Conservation (phyloP, 306 rosid species). For the Vigna mungo region DNA sequence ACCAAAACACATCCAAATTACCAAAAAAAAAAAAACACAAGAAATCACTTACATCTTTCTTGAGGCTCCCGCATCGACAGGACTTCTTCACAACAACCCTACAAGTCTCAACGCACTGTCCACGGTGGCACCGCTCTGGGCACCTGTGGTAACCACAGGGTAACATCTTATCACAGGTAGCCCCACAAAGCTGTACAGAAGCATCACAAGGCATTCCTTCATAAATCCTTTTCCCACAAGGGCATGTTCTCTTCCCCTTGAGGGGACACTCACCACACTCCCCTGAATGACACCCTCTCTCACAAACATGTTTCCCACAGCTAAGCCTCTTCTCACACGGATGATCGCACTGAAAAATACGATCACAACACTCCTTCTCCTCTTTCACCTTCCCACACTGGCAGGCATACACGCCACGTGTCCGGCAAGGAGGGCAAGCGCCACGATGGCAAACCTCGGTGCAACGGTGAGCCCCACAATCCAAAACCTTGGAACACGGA, state of each 20-base stretch:
- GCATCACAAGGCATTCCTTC: constrained; percentile 89
- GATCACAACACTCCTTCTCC: constrained; percentile 80
- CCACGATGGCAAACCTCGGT: constrained; percentile 75
- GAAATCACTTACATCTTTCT: constrained; percentile 76
- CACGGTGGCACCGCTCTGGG: constrained; percentile 92
- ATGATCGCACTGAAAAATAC: constrained; percentile 64
- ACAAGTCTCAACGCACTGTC: constrained; percentile 78
- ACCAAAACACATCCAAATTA: constrained; percentile 38
- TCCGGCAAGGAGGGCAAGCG: constrained; percentile 70
- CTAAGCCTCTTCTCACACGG: constrained; percentile 67
- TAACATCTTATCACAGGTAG: constrained; percentile 78
- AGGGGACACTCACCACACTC: constrained; percentile 83
- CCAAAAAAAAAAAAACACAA: background rate
- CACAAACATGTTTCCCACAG: constrained; percentile 84
- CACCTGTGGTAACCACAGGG: constrained; percentile 81
- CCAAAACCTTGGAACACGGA: constrained; percentile 63
- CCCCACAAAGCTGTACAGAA: constrained; percentile 74
- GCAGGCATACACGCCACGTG: constrained; percentile 57
- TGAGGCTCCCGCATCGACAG: constrained; percentile 90
- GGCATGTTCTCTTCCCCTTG: constrained; percentile 87
- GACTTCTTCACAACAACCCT: constrained; percentile 74
- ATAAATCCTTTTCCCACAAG: constrained; percentile 79
- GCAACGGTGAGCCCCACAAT: constrained; percentile 72
- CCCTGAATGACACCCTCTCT: constrained; percentile 78
- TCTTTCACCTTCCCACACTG: constrained; percentile 72